Percentiles rank a stretch among this genome's conserved stretches.
These are phyloP conservation scores for Limnanthes douglasii DNA, from an alignment of 345 rosid species.

Conservation along the genomic window DNA sequence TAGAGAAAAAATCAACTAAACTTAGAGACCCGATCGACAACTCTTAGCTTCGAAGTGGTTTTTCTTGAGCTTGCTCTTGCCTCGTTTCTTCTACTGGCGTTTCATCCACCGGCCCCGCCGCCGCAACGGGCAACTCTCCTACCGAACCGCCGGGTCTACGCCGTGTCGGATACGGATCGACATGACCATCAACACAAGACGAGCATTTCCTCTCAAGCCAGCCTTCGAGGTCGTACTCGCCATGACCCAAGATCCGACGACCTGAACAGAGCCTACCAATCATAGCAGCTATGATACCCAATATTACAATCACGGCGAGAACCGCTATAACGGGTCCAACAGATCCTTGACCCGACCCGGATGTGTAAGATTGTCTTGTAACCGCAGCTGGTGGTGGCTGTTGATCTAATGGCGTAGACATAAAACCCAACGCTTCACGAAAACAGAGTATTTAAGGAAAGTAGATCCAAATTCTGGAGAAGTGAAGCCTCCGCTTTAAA, in stretches of 20 bases:
- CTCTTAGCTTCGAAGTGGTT: conserved; percentile 13
- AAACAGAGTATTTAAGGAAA: too few species aligned
- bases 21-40: too few species aligned
- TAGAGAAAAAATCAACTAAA: too few species aligned
- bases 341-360: conserved; percentile 28
- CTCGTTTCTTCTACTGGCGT: conserved; percentile 11
- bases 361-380: conserved; percentile 22
- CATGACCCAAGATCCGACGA: conserved; percentile 29
- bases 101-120: conserved; percentile 12
- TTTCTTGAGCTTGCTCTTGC: conserved; percentile 7
- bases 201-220: conserved; percentile 63
- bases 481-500: too few species aligned
- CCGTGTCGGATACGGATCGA: conserved; percentile 20
- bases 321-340: conserved; percentile 56
- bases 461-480: too few species aligned
- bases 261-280: conserved; percentile 56
- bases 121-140: conserved; percentile 12
- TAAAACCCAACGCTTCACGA: too few species aligned
- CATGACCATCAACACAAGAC: conserved; percentile 39
- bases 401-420: conserved; percentile 26
- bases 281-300: conserved; percentile 51
- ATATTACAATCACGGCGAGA: conserved; percentile 35
- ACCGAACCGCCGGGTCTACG: background rate
- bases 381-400: conserved; percentile 18
- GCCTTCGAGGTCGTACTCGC: conserved; percentile 44